Base-by-base conservation (phyloP, 2,329 filamentous ascomycete species). In the Neophaeococcomyces aloes region DNA sequence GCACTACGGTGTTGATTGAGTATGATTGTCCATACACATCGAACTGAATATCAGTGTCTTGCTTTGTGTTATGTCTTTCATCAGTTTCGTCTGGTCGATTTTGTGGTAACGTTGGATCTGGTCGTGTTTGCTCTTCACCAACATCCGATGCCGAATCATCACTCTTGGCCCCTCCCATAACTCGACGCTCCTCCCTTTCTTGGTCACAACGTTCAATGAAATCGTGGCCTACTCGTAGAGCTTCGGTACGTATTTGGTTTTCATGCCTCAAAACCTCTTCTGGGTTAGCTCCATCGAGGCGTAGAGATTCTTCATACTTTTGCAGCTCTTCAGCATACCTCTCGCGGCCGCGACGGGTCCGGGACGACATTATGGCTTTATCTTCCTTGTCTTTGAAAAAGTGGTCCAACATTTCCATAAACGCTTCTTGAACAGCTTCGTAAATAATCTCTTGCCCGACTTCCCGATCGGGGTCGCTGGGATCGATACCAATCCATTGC, bases 381-480 rank as follows among this genome's bases (percentile, higher is more conserved):
- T 88, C 80, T 61, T 96, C 89, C 51, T 82, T 81, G 3, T 74
- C 70, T 53, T 82, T 82, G 67, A 98, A 98, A 0, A 98, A 71
- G 1, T 79, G 74, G 57, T 96, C 86, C 0, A 98, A 75, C 2
- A 96, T 69, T 63, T 96, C 87, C 57, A 96, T 95, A 65, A 94
- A 86, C 0, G 86, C 83, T 61, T 94, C 83, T 61, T 95, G 87
- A 0, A 86, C 87, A 25, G 93, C 79, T 60, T 94, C 85, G 57
- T 94, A 95, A 1, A 96, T 68, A 3, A 95, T 83, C 58, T 96
- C 86, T 53, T 83, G 86, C 29, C 86, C 86, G 4, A 86, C 79
- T 59, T 94, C 87, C 47, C 75, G 75, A 60, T 94, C 87, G 1
- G 82, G 80, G 52, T 84, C 78, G 1, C 84, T 83, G 13, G 93